Conservation (phyloP, 352 stramenopile species). For the Pythium scleroteichum region DNA sequence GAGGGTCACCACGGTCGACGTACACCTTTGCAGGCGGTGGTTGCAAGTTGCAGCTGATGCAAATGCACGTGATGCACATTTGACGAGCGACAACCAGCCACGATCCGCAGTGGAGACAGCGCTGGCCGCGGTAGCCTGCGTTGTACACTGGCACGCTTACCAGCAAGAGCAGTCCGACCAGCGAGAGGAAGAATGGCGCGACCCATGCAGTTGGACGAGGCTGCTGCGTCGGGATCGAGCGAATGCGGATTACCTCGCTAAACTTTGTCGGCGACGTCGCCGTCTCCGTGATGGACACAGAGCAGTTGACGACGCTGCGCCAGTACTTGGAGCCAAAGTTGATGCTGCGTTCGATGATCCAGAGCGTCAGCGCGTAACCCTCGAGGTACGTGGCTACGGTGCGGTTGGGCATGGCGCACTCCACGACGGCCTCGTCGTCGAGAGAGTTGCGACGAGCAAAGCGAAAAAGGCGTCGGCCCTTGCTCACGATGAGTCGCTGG, state of each 20-base stretch:
- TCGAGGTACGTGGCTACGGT: constrained; percentile 51
- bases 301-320: constrained; percentile 70
- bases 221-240: constrained; percentile 43
- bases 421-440: constrained; percentile 46
- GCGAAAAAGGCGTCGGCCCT: constrained; percentile 49
- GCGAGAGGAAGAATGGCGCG: constrained; percentile 25
- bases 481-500: constrained; percentile 68
- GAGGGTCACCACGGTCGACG: constrained; percentile 40
- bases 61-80: constrained; percentile 56
- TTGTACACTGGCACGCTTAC: constrained; percentile 59
- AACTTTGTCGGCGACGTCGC: constrained; percentile 40
- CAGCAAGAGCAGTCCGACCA: constrained; percentile 21
- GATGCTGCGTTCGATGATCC: constrained; percentile 51
- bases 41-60: constrained; percentile 53
- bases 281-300: constrained; percentile 54
- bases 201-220: constrained; percentile 38
- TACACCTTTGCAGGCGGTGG: constrained; percentile 60
- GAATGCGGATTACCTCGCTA: constrained; percentile 58
- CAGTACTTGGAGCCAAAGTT: constrained; percentile 59
- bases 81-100: constrained; percentile 57
- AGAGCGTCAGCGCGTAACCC: constrained; percentile 56
- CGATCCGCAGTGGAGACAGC: constrained; percentile 68
- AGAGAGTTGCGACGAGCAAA: constrained; percentile 65
- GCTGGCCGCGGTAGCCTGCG: constrained; percentile 41
- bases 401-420: constrained; percentile 59